Base-by-base conservation (phyloP, 1,284 basidiomycete genomes). In the Microbotryomycetes sp. region DNA sequence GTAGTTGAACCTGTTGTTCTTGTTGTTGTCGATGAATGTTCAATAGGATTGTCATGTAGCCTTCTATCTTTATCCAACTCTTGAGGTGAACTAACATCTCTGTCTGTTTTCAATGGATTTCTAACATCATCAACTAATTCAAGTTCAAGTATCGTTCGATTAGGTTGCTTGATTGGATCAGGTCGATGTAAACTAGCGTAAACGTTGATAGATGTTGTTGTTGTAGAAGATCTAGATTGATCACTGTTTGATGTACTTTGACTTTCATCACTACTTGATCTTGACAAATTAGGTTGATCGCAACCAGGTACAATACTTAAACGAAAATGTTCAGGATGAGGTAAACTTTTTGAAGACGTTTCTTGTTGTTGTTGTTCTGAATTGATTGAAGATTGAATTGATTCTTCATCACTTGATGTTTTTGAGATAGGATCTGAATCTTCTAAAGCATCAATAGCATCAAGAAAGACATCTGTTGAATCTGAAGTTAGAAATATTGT, bases 401-500 rank as follows among this genome's bases (percentile, higher is more conserved):
- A n/a, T 9, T 52, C 3, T 9, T 52, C 16, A n/a, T 25, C 50
- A 5, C 12, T 29, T n/a, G 50, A 25, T 19, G 50, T 16, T 9
- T 14, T 6, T 14, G 50, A 25, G n/a, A 29, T 23, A 23, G 50
- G 50, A 29, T 28, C 26, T 16, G 26, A n/a, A 15, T 52, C 50
- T 12, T 52, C 50, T 23, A 52, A 29, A 7, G 50, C 50, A 30
- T 66, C 62, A 28, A 65, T 56, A 12, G 59, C 60, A 74, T 91
- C 88, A 78, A 87, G 87, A 1, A 93, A 78, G 1, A 84, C 65
- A 60, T 84, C 84, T 6, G 84, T 86, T 73, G 90, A 86, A 7
- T 81, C 77, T 23, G 85, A 82, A 0, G 87, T 81, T 1, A 92
- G 79, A 1, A 83, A 81, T 49, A 89, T 84, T 2, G 86, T 85